Conservation (phyloP, 352 stramenopile species). For the Pythium apleroticum region DNA sequence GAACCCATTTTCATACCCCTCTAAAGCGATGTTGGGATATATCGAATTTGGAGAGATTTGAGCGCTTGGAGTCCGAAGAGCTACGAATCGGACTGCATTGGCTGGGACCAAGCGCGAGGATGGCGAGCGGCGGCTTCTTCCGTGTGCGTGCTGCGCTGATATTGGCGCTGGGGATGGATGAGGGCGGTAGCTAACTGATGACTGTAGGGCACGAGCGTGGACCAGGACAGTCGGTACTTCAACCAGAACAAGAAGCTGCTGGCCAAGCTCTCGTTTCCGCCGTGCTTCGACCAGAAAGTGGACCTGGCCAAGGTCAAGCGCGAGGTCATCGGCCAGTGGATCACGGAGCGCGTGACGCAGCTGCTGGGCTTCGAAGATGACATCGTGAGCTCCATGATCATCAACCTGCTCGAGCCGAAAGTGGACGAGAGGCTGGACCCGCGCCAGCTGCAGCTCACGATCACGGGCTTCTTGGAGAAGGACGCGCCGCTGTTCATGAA, state of each 20-base stretch:
- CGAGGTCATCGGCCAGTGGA: slow-evolving; percentile 89
- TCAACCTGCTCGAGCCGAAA: slow-evolving; percentile 83
- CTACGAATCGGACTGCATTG: not conserved
- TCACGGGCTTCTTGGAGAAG: slow-evolving; percentile 92
- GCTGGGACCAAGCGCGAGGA: not conserved
- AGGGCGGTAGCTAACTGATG: not conserved
- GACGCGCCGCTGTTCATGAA: slow-evolving; percentile 80
- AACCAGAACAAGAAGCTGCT: slow-evolving; percentile 90
- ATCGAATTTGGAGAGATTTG: not conserved
- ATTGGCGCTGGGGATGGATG: too few species aligned
- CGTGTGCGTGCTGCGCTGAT: slow-evolving; percentile 28
- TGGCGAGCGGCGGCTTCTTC: slow-evolving; percentile 40
- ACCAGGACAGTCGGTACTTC: slow-evolving; percentile 86
- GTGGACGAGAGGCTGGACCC: slow-evolving; percentile 78
- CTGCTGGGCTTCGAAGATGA: slow-evolving; percentile 92
- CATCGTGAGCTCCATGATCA: slow-evolving; percentile 85
- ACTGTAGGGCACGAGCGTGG: slow-evolving; percentile 53
- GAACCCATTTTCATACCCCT: not conserved
- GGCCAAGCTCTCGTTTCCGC: slow-evolving; percentile 78
- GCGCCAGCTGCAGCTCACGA: slow-evolving; percentile 83
- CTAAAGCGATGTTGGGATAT: not conserved
- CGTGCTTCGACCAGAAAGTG: slow-evolving; percentile 75
- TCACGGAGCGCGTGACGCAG: slow-evolving; percentile 83
- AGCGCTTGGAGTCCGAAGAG: not conserved
- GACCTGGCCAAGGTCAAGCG: slow-evolving; percentile 90